Percentiles rank a stretch among this genome's conserved stretches.
These are phyloP conservation scores for Capsicum baccatum DNA, from an alignment of 257 asterid genomes.

Conservation along the genomic window DNA sequence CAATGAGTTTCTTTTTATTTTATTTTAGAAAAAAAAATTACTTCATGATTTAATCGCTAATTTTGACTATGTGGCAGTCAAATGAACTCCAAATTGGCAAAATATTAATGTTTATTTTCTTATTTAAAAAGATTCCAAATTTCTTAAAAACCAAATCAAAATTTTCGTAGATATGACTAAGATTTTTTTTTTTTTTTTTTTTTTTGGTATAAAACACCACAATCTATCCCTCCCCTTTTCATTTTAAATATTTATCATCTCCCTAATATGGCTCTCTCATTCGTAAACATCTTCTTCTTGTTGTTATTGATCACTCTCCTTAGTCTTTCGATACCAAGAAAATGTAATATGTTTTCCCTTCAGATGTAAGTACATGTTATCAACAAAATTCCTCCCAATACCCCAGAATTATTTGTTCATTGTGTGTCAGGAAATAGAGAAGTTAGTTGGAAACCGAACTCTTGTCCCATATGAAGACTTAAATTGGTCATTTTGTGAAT, in stretches of 20 bases:
- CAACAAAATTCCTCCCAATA: not conserved
- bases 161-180: not conserved
- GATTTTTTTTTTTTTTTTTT: too few relatives aligned
- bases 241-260: not conserved
- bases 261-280: not conserved
- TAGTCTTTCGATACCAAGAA: not conserved
- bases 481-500: conserved; percentile 4
- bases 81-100: too few relatives aligned
- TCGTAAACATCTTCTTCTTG: not conserved
- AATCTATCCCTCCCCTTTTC: not conserved
- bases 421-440: not conserved
- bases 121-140: not conserved
- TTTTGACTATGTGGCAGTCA: too few relatives aligned
- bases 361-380: not conserved
- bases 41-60: too few relatives aligned
- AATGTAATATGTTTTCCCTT: not conserved
- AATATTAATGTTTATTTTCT: too few relatives aligned
- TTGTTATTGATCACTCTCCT: not conserved
- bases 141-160: not conserved
- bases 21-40: too few relatives aligned
- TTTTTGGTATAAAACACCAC: not conserved
- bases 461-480: not conserved
- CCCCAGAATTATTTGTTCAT: not conserved
- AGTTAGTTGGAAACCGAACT: not conserved
- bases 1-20: too few relatives aligned